Conservation (phyloP, 73 alveolate species). For the Paramecium pentaurelia region DNA sequence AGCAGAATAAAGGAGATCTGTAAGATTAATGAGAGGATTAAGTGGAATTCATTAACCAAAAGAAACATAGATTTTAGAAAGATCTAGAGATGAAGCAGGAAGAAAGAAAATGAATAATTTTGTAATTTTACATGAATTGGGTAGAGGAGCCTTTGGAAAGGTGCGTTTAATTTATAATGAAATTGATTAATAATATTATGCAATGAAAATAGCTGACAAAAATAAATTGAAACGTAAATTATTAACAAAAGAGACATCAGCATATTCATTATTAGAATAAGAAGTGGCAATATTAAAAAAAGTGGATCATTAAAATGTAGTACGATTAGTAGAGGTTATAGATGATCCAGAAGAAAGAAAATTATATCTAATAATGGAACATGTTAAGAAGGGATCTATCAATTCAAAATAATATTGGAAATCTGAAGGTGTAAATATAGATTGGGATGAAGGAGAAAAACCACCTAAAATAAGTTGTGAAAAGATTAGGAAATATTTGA, state of each 20-base stretch:
- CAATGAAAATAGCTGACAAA: slow-evolving; percentile 25
- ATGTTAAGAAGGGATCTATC: slow-evolving; percentile 69
- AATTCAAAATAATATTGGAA: slow-evolving; percentile 14
- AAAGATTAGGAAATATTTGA: background rate
- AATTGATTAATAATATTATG: background rate
- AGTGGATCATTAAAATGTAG: slow-evolving; percentile 76
- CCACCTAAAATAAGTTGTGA: background rate
- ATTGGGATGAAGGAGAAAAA: slow-evolving; percentile 40
- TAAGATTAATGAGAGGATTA: slow-evolving; percentile 15
- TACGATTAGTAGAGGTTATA: slow-evolving; percentile 71
- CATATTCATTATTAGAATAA: slow-evolving; percentile 51
- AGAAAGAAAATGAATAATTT: background rate
- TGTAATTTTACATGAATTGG: background rate
- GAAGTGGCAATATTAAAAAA: slow-evolving; percentile 83
- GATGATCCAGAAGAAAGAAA: slow-evolving; percentile 75
- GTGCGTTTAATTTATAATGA: slow-evolving; percentile 10
- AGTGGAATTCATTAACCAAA: slow-evolving; percentile 23
- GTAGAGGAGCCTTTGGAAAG: slow-evolving; percentile 38
- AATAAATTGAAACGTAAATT: background rate
- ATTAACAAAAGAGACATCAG: slow-evolving; percentile 17
- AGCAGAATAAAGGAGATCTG: slow-evolving; percentile 14
- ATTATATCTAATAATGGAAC: slow-evolving; percentile 74
- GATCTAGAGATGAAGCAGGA: slow-evolving; percentile 45
- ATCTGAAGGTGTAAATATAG: background rate
- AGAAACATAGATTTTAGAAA: background rate